Conservation (phyloP, 306 rosid species). For the Gastrolobium villosum region DNA sequence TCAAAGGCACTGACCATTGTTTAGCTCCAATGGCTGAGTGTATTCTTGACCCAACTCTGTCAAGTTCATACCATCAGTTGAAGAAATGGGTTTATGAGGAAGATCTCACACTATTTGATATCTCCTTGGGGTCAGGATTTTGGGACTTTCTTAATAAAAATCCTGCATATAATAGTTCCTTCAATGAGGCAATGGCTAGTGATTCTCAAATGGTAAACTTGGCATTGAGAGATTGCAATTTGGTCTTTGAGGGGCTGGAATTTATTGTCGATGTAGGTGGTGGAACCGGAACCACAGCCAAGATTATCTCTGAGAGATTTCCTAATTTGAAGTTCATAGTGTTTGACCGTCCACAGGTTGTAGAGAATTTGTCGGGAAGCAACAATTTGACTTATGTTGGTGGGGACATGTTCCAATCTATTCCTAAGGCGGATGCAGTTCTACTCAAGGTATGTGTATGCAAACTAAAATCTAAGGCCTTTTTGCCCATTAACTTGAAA, state of each 20-base stretch:
- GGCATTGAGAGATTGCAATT: slow-evolving; percentile 50
- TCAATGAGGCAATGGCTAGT: slow-evolving; percentile 53
- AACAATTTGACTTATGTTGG: slow-evolving; percentile 31
- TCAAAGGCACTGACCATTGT: not conserved
- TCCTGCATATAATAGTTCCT: not conserved
- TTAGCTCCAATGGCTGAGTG: not conserved
- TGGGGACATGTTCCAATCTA: slow-evolving; percentile 36
- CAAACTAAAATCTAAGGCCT: not conserved
- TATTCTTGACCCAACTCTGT: not conserved
- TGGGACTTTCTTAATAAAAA: slow-evolving; percentile 37
- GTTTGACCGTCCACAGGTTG: slow-evolving; percentile 33
- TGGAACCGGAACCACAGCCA: slow-evolving; percentile 9
- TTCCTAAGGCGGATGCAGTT: slow-evolving; percentile 39
- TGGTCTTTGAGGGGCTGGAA: slow-evolving; percentile 51
- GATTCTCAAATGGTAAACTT: slow-evolving; percentile 54
- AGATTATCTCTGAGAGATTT: slow-evolving; percentile 11
- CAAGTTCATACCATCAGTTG: not conserved
- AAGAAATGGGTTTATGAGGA: slow-evolving; percentile 20
- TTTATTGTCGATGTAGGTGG: slow-evolving; percentile 46
- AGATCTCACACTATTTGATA: not conserved
- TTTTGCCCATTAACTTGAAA: too few species aligned
- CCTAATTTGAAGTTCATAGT: slow-evolving; percentile 21
- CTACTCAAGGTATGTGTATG: slow-evolving; percentile 41
- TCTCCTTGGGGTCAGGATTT: not conserved
- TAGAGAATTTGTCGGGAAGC: not conserved